Percentiles rank a stretch among this genome's conserved stretches.
Conservation (phyloP, 164 flowering plant genomes). For the Chimonanthus salicifolius region DNA sequence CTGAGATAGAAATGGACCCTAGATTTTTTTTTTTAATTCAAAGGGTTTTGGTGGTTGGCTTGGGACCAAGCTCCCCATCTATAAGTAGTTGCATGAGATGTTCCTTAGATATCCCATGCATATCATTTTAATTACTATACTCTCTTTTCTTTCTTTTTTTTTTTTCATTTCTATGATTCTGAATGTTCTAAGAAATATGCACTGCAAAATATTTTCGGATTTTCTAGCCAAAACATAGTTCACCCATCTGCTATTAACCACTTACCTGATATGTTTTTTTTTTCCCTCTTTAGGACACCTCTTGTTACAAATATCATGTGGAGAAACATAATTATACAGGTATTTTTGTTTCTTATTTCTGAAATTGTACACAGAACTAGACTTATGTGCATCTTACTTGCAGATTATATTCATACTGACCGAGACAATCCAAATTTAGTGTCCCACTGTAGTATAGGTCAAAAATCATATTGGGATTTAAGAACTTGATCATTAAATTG, state of each 20-base stretch:
- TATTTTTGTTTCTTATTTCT: background rate
- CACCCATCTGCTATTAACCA: background rate
- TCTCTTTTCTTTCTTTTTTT: too few relatives aligned
- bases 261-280: constrained; percentile 8
- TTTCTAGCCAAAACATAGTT: background rate
- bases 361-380: background rate
- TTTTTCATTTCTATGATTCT: too few relatives aligned
- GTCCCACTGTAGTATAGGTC: background rate
- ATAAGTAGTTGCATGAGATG: too few relatives aligned
- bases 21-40: too few relatives aligned
- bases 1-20: too few relatives aligned
- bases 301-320: constrained; percentile 95
- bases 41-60: too few relatives aligned
- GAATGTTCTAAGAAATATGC: too few relatives aligned
- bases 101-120: too few relatives aligned
- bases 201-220: too few relatives aligned
- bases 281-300: constrained; percentile 54
- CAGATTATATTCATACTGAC: background rate
- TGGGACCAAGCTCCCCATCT: too few relatives aligned
- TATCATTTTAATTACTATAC: too few relatives aligned
- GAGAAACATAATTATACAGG: constrained; percentile 61
- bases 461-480: background rate
- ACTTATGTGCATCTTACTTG: background rate
- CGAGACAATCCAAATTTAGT: background rate
- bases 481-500: background rate